Conservation (phyloP, 73 alveolate genomes). For the Blepharisma japonicum region DNA sequence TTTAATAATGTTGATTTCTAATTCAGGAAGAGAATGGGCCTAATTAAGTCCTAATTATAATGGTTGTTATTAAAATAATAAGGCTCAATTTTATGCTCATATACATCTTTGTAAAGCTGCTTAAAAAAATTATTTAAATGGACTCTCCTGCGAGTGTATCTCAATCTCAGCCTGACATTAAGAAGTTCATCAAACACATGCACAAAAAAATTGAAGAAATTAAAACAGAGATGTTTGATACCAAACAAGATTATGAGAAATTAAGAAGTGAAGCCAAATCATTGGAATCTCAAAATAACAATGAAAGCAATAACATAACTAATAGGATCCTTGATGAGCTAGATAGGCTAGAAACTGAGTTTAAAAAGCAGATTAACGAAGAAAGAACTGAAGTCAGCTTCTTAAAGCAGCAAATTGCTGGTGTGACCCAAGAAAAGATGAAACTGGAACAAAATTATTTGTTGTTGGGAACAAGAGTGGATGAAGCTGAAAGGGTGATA, state of each 20-base stretch:
- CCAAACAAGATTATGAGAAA: slow-evolving; percentile 19
- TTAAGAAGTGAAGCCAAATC: slow-evolving; percentile 59
- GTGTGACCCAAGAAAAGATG: slow-evolving; percentile 61
- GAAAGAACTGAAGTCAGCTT: slow-evolving; percentile 58
- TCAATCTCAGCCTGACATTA: slow-evolving; percentile 6
- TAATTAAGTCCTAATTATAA: no score
- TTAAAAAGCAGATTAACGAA: slow-evolving; percentile 54
- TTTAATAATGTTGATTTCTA: no score
- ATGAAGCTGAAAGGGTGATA: slow-evolving; percentile 54
- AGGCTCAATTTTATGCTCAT: no score
- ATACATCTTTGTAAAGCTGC: no score
- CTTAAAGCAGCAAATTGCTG: slow-evolving; percentile 57
- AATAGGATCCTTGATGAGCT: slow-evolving; percentile 62
- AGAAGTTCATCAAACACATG: not conserved
- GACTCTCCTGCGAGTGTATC: not conserved
- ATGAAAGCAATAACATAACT: slow-evolving; percentile 55
- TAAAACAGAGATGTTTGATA: not conserved
- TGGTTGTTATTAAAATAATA: no score
- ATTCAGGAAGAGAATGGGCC: no score
- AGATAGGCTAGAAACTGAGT: slow-evolving; percentile 64
- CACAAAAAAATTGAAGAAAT: not conserved
- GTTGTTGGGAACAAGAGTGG: slow-evolving; percentile 49
- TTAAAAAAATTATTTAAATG: not conserved
- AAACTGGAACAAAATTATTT: slow-evolving; percentile 57
- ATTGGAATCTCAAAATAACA: slow-evolving; percentile 58